Conservation (phyloP, 768 basidiomycete genomes). For the Coprinopsis sp. region DNA sequence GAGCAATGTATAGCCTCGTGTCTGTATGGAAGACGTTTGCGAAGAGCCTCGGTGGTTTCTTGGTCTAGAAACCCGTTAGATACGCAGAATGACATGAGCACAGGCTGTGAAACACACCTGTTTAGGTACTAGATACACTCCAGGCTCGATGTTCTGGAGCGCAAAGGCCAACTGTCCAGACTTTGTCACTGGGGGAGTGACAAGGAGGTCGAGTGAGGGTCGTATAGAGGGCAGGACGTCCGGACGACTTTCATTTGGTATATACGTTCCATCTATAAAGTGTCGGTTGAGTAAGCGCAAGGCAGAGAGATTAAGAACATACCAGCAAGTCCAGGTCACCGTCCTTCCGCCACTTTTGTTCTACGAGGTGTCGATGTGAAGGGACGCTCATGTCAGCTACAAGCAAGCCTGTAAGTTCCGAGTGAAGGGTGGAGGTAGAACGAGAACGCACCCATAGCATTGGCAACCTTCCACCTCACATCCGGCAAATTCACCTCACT, state of each 20-base stretch:
- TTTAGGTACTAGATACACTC: slow-evolving; percentile 58
- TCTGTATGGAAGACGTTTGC: slow-evolving; percentile 81
- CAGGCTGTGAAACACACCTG: slow-evolving; percentile 43
- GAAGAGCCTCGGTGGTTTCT: slow-evolving; percentile 57
- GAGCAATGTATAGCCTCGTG: slow-evolving; percentile 76
- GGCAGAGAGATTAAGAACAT: slow-evolving; percentile 20
- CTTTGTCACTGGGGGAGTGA: slow-evolving; percentile 27
- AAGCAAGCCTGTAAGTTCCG: background rate
- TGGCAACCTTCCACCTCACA: slow-evolving; percentile 71
- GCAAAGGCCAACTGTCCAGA: slow-evolving; percentile 29
- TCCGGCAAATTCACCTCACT: slow-evolving; percentile 81
- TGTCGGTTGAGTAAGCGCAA: background rate
- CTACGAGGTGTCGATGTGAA: slow-evolving; percentile 73
- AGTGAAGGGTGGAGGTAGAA: background rate
- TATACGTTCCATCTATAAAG: slow-evolving; percentile 80
- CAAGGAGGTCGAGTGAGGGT: slow-evolving; percentile 72
- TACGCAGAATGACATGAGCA: slow-evolving; percentile 3
- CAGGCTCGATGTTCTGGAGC: slow-evolving; percentile 58
- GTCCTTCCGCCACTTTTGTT: slow-evolving; percentile 81
- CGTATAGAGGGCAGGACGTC: slow-evolving; percentile 72
- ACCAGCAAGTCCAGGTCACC: slow-evolving; percentile 84
- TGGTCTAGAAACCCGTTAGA: too few relatives aligned
- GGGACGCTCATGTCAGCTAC: slow-evolving; percentile 64
- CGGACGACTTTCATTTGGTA: slow-evolving; percentile 90
- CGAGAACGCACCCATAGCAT: slow-evolving; percentile 67